Evolutionary conservation across 1,284 basidiomycete species (phyloP).

Genomic region (Ceratobasidium sp.): DNA sequence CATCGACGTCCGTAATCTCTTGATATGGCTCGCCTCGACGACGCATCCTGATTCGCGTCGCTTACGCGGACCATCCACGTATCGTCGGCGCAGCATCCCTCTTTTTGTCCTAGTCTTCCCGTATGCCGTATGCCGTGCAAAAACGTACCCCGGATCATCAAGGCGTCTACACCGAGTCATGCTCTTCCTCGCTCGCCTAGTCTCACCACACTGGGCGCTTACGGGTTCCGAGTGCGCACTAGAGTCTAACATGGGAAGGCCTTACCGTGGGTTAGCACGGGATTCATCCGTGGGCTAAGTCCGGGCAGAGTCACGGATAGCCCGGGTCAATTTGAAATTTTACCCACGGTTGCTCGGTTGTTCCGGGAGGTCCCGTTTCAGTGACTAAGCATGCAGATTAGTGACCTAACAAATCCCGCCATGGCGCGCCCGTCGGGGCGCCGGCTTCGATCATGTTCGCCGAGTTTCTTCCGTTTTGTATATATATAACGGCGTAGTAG

Average conservation of each 20-base stretch:
- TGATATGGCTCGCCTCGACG: neutral
- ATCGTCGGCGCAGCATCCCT: neutral
- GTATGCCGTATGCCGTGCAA: neutral
- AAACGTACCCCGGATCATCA: slow-evolving; percentile 2
- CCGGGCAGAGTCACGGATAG: neutral
- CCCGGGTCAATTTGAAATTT: slow-evolving; percentile 11
- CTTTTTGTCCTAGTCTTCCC: neutral
- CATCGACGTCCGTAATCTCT: neutral
- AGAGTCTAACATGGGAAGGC: slow-evolving; percentile 8
- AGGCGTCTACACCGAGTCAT: neutral
- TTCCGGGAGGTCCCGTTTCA: neutral
- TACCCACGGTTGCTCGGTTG: neutral
- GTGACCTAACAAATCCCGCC: too few relatives aligned
- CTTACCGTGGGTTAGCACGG: too few relatives aligned
- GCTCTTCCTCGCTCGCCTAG: neutral
- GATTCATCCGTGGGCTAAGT: neutral
- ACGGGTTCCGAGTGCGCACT: slow-evolving; percentile 6
- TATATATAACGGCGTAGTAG: too few relatives aligned
- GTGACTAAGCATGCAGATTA: too few relatives aligned
- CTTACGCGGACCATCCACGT: slow-evolving; percentile 24
- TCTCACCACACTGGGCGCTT: slow-evolving; percentile 10
- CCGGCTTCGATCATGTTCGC: too few relatives aligned
- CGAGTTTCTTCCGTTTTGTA: too few relatives aligned
- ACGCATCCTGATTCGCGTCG: slow-evolving; percentile 3
- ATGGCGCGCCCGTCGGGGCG: too few relatives aligned